A percentile compares a stretch with the other conserved stretches of the same genome.
phyloP scores from a whole-genome alignment of 140 eudicot species.

The Anethum foeniculum region DNA sequence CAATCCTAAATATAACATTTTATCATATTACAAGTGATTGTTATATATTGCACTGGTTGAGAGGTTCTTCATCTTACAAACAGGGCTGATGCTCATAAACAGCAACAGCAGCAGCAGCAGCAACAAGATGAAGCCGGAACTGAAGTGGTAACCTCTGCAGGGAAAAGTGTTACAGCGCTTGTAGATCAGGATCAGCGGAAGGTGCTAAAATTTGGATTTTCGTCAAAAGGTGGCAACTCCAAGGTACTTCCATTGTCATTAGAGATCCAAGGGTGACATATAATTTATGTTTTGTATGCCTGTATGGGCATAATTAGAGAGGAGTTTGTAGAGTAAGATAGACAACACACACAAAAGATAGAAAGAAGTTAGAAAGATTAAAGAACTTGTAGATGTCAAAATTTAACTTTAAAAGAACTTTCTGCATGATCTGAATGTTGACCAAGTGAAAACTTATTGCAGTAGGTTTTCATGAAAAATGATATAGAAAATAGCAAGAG shows the following conservation, averaged over 20 bases:
- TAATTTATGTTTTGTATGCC: background rate
- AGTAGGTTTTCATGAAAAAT: background rate
- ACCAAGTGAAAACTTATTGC: background rate
- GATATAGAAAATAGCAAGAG: background rate
- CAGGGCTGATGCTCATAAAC: slow-evolving; percentile 85
- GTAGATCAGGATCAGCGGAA: slow-evolving; percentile 88
- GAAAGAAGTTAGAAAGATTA: background rate
- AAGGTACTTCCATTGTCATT: slow-evolving; percentile 43
- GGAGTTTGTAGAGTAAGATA: background rate
- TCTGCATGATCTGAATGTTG: background rate
- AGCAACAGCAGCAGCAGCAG: slow-evolving; percentile 52
- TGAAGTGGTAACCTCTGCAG: slow-evolving; percentile 22
- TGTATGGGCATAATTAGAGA: background rate
- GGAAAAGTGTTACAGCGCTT: slow-evolving; percentile 45
- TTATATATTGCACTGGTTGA: background rate
- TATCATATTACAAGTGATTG: background rate
- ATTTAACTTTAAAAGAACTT: background rate
- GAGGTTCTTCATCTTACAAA: slow-evolving; percentile 12
- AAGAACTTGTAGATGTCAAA: background rate
- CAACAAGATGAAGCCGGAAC: slow-evolving; percentile 52
- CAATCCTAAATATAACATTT: background rate
- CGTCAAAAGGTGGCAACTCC: slow-evolving; percentile 66
- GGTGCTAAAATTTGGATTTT: slow-evolving; percentile 80
- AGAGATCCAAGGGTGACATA: background rate
- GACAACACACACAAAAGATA: background rate